Base-by-base conservation (phyloP, 352 stramenopile species). In the Phytophthora quininea region DNA sequence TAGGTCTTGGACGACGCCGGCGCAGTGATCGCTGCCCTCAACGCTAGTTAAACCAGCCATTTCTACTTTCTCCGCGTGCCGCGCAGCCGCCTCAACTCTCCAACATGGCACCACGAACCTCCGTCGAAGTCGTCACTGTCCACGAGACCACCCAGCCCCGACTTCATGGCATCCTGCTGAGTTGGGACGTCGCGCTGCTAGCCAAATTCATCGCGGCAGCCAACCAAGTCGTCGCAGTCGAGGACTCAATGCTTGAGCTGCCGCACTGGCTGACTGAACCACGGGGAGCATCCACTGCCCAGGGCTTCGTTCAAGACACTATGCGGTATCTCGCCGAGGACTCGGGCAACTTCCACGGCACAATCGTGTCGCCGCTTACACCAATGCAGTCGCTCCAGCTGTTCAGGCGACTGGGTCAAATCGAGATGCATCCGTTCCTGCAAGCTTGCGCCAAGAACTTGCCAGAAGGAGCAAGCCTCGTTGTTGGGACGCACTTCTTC, bases 381-480 rank as follows among this genome's bases (percentile, higher is more conserved):
- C 43, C 64, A 31, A 56, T 67, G 24, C 64, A 83, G 51, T 65
- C 63, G 2, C 69, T 64, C 54, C 64, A 73, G 12, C 56, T 83
- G 31, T 69, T 58, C 5, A 67, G 63, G 48, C 56, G 64, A 32
- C 66, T 83, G 47, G 72, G 72, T 1, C 74, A 83, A 31, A 65
- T 83, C 33, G 72, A 80, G 53, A 83, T 83, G 72, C 60, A 80
- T 52, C 59, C 58, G 4, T 80, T 78, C 64, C 63, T 83, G 30
- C 72, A 83, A 57, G 65, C 69, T 8, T 80, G 74, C 32, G 71
- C 74, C 24, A 53, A 42, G 15, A 73, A 74, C n/a, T 51, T 81
- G 4, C 58, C 66, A 0, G 29, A 57, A 8, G 58, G 61, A n/a
- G 47, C 62, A 12, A 55, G 53, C 15, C 61, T 81, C 29, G 62